These are phyloP conservation scores for Cryptosporidium andersoni DNA, from an alignment of 169 alveolate genomes.

Conservation along the genomic window DNA sequence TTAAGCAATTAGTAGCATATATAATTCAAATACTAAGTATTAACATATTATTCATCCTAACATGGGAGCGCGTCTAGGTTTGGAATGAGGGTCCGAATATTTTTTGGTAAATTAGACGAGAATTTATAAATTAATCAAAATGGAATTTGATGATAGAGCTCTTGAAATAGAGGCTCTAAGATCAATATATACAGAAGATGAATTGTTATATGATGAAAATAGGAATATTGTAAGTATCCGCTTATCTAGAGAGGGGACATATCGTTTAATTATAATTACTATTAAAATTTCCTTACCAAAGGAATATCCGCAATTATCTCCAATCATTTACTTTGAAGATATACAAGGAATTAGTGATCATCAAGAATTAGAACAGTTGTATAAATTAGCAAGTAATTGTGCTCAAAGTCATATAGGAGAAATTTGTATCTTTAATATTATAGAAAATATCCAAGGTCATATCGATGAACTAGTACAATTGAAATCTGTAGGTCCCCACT, in stretches of 20 bases:
- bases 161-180: conserved; percentile 57
- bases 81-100: no score
- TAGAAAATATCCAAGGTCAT: conserved; percentile 21
- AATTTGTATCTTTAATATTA: conserved; percentile 55
- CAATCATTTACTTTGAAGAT: background rate
- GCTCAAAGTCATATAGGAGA: conserved; percentile 29
- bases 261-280: background rate
- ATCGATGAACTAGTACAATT: conserved; percentile 10
- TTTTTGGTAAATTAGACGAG: no score
- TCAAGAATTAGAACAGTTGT: background rate
- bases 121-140: background rate
- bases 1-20: no score
- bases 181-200: conserved; percentile 57
- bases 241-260: conserved; percentile 20
- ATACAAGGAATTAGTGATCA: background rate
- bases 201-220: conserved; percentile 14
- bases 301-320: conserved; percentile 34
- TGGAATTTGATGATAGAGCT: conserved; percentile 34
- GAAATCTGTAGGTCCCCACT: background rate
- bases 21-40: no score
- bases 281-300: conserved; percentile 1
- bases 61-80: no score
- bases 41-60: no score
- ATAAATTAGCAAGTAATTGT: conserved; percentile 22
- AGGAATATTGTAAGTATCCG: conserved; percentile 5